A percentile compares a stretch with the other conserved stretches of the same genome.
phyloP scores from a whole-genome alignment of 495 filamentous ascomycete genomes.

The Penicillium psychrofluorescens region DNA sequence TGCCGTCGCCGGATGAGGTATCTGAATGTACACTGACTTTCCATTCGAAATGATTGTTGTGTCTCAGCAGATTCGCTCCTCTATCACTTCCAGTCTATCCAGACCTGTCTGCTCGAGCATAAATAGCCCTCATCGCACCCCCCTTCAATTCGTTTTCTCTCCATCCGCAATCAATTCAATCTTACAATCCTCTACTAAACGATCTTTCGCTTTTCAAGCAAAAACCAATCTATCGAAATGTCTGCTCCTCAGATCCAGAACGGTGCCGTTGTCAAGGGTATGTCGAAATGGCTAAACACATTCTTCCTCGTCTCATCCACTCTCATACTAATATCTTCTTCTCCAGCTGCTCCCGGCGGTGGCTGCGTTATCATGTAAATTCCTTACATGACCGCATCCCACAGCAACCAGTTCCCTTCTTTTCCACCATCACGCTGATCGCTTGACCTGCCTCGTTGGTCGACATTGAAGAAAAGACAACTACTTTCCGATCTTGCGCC shows the following conservation, averaged over 20 bases:
- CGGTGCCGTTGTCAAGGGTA: conserved; percentile 25
- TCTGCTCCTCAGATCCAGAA: conserved; percentile 23
- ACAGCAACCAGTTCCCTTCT: not conserved
- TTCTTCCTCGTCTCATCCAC: not conserved
- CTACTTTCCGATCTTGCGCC: not conserved
- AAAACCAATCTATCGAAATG: conserved; percentile 26
- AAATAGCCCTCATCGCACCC: conserved; percentile 3
- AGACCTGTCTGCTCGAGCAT: not conserved
- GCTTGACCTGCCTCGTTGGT: not conserved
- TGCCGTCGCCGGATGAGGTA: too few relatives aligned
- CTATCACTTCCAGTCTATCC: not conserved
- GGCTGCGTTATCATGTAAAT: conserved; percentile 36
- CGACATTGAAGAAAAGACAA: not conserved
- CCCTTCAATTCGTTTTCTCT: conserved; percentile 6
- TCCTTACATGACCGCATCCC: not conserved
- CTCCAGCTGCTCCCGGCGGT: conserved; percentile 25
- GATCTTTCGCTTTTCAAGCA: conserved; percentile 19
- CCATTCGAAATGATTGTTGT: too few relatives aligned
- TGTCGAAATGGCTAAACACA: conserved; percentile 1
- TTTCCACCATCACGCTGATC: not conserved
- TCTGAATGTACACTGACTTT: too few relatives aligned
- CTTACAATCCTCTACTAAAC: conserved; percentile 7
- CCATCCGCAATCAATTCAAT: conserved; percentile 8
- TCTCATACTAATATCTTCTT: conserved; percentile 8
- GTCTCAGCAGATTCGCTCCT: too few relatives aligned